Conservation (phyloP, 2,329 filamentous ascomycete species). For the Aspergillus ibericus region DNA sequence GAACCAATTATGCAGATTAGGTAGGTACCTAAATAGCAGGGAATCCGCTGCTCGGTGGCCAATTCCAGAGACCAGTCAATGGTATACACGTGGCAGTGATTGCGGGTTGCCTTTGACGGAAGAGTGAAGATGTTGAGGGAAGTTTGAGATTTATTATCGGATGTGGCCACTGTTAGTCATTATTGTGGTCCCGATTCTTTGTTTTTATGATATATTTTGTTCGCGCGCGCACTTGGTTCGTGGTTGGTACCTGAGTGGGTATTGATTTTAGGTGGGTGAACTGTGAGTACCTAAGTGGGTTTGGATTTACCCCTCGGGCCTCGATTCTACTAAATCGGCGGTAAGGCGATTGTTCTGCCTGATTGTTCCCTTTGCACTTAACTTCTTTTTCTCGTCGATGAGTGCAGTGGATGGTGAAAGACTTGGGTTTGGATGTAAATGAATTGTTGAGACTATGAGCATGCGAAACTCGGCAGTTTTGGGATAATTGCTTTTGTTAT, state of each 20-base stretch:
- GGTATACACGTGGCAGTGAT: background rate
- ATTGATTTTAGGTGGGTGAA: background rate
- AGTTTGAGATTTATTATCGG: background rate
- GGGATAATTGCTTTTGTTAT: background rate
- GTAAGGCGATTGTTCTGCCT: background rate
- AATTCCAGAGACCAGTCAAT: background rate
- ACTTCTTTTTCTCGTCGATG: background rate
- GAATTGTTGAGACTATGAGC: background rate
- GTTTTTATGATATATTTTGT: background rate
- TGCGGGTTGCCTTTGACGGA: background rate
- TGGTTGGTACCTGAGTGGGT: background rate
- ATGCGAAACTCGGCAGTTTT: background rate
- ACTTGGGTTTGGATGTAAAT: background rate
- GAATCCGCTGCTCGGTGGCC: background rate
- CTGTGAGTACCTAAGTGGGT: background rate
- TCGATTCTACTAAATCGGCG: background rate
- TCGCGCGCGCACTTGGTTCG: background rate
- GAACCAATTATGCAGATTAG: background rate
- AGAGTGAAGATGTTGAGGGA: background rate
- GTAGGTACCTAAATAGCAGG: background rate
- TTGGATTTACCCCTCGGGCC: background rate
- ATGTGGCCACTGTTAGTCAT: background rate
- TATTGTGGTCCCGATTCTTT: background rate
- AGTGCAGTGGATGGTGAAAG: background rate
- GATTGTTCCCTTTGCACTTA: background rate